Evolutionary conservation across 108 stramenopile species (phyloP).

Genomic region (Cylindrotheca closterium): DNA sequence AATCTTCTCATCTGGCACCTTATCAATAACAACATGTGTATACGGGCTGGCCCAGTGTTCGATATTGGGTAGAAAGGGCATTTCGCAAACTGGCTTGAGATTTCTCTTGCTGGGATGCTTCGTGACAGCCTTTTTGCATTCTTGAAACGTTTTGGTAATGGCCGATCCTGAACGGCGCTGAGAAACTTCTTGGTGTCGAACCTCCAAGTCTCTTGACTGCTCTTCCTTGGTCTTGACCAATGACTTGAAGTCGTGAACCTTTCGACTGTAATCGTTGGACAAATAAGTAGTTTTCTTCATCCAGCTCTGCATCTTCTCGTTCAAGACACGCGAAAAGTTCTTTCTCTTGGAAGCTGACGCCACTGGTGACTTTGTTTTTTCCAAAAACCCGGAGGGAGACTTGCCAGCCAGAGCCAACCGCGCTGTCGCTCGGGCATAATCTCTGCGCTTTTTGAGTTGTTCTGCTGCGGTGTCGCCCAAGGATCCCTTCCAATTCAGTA

Average conservation of each 20-base stretch:
- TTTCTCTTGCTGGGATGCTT: slow-evolving; percentile 65
- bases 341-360: slow-evolving; percentile 31
- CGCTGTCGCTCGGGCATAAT: slow-evolving; percentile 68
- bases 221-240: slow-evolving; percentile 72
- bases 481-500: slow-evolving; percentile 79
- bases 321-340: slow-evolving; percentile 76
- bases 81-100: slow-evolving; percentile 57
- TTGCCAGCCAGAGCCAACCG: slow-evolving; percentile 60
- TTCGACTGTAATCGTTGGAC: slow-evolving; percentile 74
- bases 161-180: slow-evolving; percentile 36
- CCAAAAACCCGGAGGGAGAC: slow-evolving; percentile 20
- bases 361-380: slow-evolving; percentile 19
- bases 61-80: slow-evolving; percentile 73
- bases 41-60: slow-evolving; percentile 72
- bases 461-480: slow-evolving; percentile 78
- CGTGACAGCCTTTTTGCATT: slow-evolving; percentile 5
- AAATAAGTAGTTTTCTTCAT: slow-evolving; percentile 91
- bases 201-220: slow-evolving; percentile 38
- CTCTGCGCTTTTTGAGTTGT: slow-evolving; percentile 51
- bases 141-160: slow-evolving; percentile 41
- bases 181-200: slow-evolving; percentile 42
- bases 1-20: slow-evolving; percentile 46
- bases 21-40: slow-evolving; percentile 85
- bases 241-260: slow-evolving; percentile 84
- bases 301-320: slow-evolving; percentile 74